A percentile compares a stretch with the other conserved stretches of the same genome.
phyloP scores from a whole-genome alignment of 2,329 filamentous ascomycete species.

The Trichoderma sp. region DNA sequence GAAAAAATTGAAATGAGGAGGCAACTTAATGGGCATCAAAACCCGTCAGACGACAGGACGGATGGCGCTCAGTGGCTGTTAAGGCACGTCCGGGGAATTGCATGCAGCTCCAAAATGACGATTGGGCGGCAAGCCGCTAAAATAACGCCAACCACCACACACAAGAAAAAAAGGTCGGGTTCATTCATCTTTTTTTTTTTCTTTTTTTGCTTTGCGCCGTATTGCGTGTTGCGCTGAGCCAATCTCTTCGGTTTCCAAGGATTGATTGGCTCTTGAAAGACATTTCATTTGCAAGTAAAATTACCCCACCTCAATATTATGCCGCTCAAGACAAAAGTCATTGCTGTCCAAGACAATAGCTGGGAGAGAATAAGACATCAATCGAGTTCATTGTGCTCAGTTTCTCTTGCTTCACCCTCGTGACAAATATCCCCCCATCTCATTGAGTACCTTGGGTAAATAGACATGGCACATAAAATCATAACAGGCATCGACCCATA shows the following conservation, averaged over 20 bases:
- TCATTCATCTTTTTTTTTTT: not conserved
- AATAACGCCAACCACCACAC: not conserved
- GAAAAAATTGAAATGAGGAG: conserved; percentile 15
- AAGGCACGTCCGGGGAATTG: conserved; percentile 14
- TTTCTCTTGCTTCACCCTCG: not conserved
- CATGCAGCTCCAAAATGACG: conserved; percentile 1
- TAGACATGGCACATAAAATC: not conserved
- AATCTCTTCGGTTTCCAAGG: not conserved
- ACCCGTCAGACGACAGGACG: conserved; percentile 8
- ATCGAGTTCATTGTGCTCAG: not conserved
- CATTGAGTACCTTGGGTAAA: not conserved
- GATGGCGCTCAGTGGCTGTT: conserved; percentile 8
- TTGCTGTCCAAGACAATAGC: not conserved
- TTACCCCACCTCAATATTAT: conserved; percentile 18
- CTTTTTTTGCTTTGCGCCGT: not conserved
- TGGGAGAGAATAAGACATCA: not conserved
- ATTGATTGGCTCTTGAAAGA: conserved; percentile 7
- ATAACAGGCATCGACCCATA: not conserved
- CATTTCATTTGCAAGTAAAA: conserved; percentile 14
- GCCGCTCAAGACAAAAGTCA: not conserved
- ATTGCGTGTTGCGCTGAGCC: not conserved
- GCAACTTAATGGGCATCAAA: conserved; percentile 18
- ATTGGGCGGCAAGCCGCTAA: conserved; percentile 16
- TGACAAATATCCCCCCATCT: not conserved
- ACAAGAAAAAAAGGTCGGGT: not conserved